Evolutionary conservation across 176 grass and related monocot species (phyloP), one percentile per base, ranked within the genome.

Genomic region (Avena eriantha): DNA sequence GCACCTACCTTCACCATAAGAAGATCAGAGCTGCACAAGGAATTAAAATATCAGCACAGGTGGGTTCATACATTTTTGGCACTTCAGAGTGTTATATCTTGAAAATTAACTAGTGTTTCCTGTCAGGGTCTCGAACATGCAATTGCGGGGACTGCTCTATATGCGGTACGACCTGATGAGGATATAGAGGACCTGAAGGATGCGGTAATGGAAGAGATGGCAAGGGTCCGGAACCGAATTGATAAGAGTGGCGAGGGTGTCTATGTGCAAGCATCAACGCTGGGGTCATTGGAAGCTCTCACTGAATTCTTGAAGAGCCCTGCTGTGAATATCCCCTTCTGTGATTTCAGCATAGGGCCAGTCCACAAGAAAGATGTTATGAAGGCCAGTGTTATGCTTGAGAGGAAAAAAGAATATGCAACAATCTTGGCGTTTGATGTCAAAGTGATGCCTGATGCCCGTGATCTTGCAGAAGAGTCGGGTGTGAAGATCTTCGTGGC

Each of bases 381-480:
- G 95, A 98, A 98, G 85, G 95, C 95, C 13, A 98, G 95, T 80
- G 90, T 93, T 69, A 98, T 98, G 95, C 91, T 98, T 60, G 93
- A 98, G 83, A 98, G 90, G 85, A 98, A 93, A 86, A 92, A 93
- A 68, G 95, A 98, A 80, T 98, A 90, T 85, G 95, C 95, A 54
- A 98, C 95, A 39, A 98, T 98, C 83, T 90, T 98, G 89, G 95
- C 95, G 10, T 98, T 98, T 92, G 93, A 98, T 95, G 95, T 98
- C 80, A 98, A 98, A 93, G 95, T 98, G 85, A 95, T 95, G 93
- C 87, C 91, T 21, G 95, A 97, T 82, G 95, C 92, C 70, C 88
- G 90, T 23, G 92, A 97, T 50, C 90, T 97, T 83, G 95, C 95
- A 47, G 95, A 97, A 80, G 95, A 94, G 76, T 85, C 82, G 21